phyloP scores from a whole-genome alignment of 768 basidiomycete genomes.

The Serendipita sp. region DNA sequence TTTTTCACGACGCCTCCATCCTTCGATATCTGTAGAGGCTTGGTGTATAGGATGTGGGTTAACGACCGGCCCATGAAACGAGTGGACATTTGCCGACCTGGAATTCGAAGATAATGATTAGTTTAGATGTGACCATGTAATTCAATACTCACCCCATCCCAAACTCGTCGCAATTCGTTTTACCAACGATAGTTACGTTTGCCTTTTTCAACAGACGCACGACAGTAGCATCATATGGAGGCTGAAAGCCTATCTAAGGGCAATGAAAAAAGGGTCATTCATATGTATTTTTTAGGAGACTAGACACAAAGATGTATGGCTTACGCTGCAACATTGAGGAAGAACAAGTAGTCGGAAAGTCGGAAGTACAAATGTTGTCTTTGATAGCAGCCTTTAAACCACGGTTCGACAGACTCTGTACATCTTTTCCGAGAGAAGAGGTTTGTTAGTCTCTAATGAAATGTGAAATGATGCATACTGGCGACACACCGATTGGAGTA shows the following conservation, averaged over 20 bases:
- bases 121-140: not conserved
- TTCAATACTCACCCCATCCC: conserved; percentile 75
- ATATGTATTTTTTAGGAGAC: not conserved
- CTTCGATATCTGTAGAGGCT: conserved; percentile 9
- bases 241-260: conserved; percentile 39
- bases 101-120: not conserved
- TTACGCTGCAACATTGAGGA: conserved; percentile 56
- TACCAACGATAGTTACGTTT: conserved; percentile 66
- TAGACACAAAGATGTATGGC: conserved; percentile 2
- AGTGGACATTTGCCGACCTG: conserved; percentile 65
- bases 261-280: not conserved
- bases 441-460: too few relatives aligned
- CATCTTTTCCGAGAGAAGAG: too few relatives aligned
- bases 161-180: conserved; percentile 94
- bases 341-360: conserved; percentile 58
- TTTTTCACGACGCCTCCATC: conserved; percentile 21
- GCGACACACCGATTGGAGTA: not conserved
- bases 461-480: too few relatives aligned
- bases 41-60: conserved; percentile 42
- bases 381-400: conserved; percentile 56
- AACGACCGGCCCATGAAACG: conserved; percentile 56
- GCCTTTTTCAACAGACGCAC: conserved; percentile 40
- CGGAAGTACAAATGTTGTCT: conserved; percentile 65
- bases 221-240: conserved; percentile 80
- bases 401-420: too few relatives aligned